Base-by-base conservation (phyloP, 2,329 filamentous ascomycete genomes). In the Fusarium vanettenii region DNA sequence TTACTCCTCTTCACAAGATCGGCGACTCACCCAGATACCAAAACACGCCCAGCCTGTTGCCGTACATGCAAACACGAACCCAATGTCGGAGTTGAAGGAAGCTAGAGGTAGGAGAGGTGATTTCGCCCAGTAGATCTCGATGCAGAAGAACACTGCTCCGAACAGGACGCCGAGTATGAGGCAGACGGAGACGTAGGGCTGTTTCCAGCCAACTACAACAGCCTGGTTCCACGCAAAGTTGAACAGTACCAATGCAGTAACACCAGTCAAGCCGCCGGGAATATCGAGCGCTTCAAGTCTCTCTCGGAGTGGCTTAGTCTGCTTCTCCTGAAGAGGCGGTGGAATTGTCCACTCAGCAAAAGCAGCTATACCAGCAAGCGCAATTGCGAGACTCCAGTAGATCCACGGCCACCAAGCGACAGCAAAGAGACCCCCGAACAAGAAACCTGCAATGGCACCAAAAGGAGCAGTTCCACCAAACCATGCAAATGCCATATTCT, bases 171-270 rank as follows among this genome's bases (percentile, higher is more conserved):
- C 90, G 13, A 91, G 68, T 64, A 91, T 87, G 2, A 93, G 80
- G 1, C 88, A 80, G 1, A 87, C 79, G 73, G 88, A 88, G 29
- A 90, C 84, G 73, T 90, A 90, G 0, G 87, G 82, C 7, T 84
- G 81, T 6, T 82, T 68, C 90, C 90, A 92, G 1, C 89, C 89
- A 3, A 86, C 87, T 0, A 88, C 82, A 0, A 89, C 86, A 0
- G 86, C 90, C 77, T 92, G 89, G 72, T 91, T 92, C 88, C 89
- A 91, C 0, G 89, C 88, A 74, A 92, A 88, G 75, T 91, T 91
- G 79, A 92, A 84, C 13, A 92, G 80, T 0, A 90, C 84, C 22
- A 92, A 81, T 0, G 85, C 87, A 0, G 83, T 82, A 18, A 92
- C 84, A 1, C 90, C 89, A 78, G 16, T 82, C 81, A 6, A 76